A percentile compares a stretch with the other conserved stretches of the same genome.
phyloP scores from a whole-genome alignment of 805 yeast genomes.

The Saccharomycopsis selenospora region DNA sequence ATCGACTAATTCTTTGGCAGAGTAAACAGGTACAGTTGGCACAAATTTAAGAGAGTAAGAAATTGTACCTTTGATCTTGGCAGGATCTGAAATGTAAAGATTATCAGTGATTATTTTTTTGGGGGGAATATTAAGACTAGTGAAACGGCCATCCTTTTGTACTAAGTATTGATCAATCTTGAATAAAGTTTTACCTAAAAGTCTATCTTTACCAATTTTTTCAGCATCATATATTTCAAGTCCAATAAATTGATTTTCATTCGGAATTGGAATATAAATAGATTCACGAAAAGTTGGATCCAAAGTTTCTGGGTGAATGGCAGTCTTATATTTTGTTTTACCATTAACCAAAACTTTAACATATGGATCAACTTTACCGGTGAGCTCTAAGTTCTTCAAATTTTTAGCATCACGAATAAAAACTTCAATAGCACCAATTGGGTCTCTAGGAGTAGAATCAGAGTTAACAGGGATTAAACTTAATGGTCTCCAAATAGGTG shows the following conservation, averaged over 20 bases:
- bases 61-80: constrained; percentile 39
- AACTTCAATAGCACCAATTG: constrained; percentile 61
- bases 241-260: constrained; percentile 51
- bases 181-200: constrained; percentile 51
- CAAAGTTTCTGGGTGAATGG: constrained; percentile 43
- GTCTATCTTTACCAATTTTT: constrained; percentile 52
- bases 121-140: constrained; percentile 36
- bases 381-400: constrained; percentile 49
- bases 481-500: constrained; percentile 67
- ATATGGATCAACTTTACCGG: constrained; percentile 74
- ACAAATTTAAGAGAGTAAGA: constrained; percentile 53
- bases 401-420: constrained; percentile 48
- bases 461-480: constrained; percentile 44
- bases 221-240: constrained; percentile 64
- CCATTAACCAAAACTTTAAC: constrained; percentile 54
- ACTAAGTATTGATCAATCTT: constrained; percentile 43
- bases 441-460: constrained; percentile 41
- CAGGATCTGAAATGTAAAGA: constrained; percentile 30
- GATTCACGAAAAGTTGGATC: constrained; percentile 57
- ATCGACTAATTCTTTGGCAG: constrained; percentile 47
- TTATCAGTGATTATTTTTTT: constrained; percentile 35
- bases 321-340: constrained; percentile 47
- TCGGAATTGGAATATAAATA: constrained; percentile 51
- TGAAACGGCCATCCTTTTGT: constrained; percentile 39
- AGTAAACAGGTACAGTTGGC: constrained; percentile 57